Conservation (phyloP, 1,139 yeast species). For the Scheffersomyces stambukii region DNA sequence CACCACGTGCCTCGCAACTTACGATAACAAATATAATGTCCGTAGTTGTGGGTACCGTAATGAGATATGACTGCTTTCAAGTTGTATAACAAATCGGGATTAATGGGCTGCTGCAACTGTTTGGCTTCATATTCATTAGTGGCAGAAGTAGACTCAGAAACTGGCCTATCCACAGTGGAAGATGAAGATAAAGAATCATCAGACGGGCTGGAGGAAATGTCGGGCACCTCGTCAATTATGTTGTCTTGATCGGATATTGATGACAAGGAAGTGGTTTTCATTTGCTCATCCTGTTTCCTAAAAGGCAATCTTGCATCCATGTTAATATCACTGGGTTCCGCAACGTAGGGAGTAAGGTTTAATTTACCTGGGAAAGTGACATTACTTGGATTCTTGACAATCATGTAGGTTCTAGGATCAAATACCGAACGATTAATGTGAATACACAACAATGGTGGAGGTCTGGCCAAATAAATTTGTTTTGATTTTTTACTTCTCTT, state of each 20-base stretch:
- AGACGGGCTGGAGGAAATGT: constrained; percentile 3
- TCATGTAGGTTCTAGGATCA: constrained; percentile 79
- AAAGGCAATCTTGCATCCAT: constrained; percentile 77
- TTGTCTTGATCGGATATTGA: constrained; percentile 1
- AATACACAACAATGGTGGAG: constrained; percentile 78
- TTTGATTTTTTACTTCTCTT: constrained; percentile 77
- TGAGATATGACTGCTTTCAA: constrained; percentile 85
- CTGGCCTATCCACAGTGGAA: constrained; percentile 6
- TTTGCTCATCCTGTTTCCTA: constrained; percentile 49
- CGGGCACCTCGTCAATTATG: constrained; percentile 1
- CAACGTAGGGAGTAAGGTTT: constrained; percentile 66
- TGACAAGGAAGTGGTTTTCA: neutral
- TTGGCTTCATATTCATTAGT: constrained; percentile 8
- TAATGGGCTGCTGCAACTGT: constrained; percentile 5
- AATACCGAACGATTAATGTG: constrained; percentile 91
- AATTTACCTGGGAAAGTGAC: constrained; percentile 71
- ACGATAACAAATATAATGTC: constrained; percentile 88
- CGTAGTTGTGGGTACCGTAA: constrained; percentile 92
- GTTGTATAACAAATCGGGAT: constrained; percentile 51
- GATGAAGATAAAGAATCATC: constrained; percentile 2
- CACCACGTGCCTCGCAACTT: constrained; percentile 85
- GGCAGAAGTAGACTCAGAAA: constrained; percentile 8
- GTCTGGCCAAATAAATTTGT: constrained; percentile 74
- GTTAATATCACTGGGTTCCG: constrained; percentile 65
- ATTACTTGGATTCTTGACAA: constrained; percentile 77